Evolutionary conservation across 352 stramenopile genomes (phyloP), one percentile per base, ranked within the genome.

Genomic region (Pythium phragmitis): DNA sequence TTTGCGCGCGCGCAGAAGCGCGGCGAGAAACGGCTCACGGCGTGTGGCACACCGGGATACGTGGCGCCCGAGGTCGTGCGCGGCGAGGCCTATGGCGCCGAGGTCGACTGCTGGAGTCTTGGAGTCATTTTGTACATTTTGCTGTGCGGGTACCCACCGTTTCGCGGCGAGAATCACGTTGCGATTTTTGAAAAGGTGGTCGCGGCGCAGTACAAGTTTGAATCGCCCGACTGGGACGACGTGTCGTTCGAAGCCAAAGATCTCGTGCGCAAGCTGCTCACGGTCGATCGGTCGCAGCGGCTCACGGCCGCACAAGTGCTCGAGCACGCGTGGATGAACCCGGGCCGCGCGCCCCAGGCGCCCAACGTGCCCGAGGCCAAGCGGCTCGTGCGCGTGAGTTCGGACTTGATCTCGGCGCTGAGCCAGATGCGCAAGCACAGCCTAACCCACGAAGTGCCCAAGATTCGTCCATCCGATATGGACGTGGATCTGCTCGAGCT

Each of bases 121-220:
- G 95, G 95, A 30, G 92, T 98, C 14, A 96, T 98, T 67, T 68
- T 93, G n/a, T 98, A 95, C 69, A 98, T 98, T 58, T 66, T 98
- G 46, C 67, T 98, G 23, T 97, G 89, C 33, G 95, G 95, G 12
- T 98, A 97, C 73, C 88, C 92, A 34, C 86, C 86, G n/a, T 95
- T 95, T 65, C 75, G 75, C 26, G 86, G 86, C 14, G 64, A 77
- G 4, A 94, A 91, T 63, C 80, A 91, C 48, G 82, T 81, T 0
- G 84, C 68, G 9, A 87, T 94, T 37, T 67, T 92, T 42, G 71
- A 85, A 51, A 89, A 89, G 49, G 84, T 94, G 1, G 81, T 89
- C 13, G 73, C 73, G 21, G 96, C 85, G 30, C 73, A 84, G 46
- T 99, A 98, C 74, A 80, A 96, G 72, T 99, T 96, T 52, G 78